Conservation (phyloP, 2,329 filamentous ascomycete genomes). For the Beauveria bassiana region DNA sequence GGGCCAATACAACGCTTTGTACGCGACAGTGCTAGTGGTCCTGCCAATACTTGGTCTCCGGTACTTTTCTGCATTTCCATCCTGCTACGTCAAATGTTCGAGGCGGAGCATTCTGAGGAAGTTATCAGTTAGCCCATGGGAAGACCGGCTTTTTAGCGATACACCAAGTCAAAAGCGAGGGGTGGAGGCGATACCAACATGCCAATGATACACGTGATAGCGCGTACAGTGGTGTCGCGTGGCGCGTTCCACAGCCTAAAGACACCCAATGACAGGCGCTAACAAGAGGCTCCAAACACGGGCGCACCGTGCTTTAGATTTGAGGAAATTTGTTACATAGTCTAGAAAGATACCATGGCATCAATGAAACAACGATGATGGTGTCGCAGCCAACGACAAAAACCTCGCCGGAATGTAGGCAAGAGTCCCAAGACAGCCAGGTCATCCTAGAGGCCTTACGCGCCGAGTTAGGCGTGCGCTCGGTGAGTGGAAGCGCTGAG, state of each 20-base stretch:
- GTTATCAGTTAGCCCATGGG: too few species aligned
- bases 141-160: too few species aligned
- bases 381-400: background rate
- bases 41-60: too few species aligned
- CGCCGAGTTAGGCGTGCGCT: conserved; percentile 29
- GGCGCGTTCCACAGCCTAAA: conserved; percentile 1
- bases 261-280: background rate
- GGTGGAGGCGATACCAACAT: too few species aligned
- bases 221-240: conserved; percentile 8
- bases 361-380: background rate
- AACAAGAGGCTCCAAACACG: background rate
- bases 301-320: background rate
- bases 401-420: background rate
- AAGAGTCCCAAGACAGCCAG: conserved; percentile 37
- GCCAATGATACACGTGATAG: background rate
- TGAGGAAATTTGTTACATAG: background rate
- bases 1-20: too few species aligned
- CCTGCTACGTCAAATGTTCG: too few species aligned
- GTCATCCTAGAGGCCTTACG: conserved; percentile 30
- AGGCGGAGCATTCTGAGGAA: too few species aligned
- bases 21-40: too few species aligned
- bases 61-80: too few species aligned
- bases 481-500: conserved; percentile 26
- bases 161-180: too few species aligned
- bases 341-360: background rate